A percentile compares a stretch with the other conserved stretches of the same genome.
Evolutionary conservation across 2,329 filamentous ascomycete genomes (phyloP).

Genomic region (Ophiostoma montium): DNA sequence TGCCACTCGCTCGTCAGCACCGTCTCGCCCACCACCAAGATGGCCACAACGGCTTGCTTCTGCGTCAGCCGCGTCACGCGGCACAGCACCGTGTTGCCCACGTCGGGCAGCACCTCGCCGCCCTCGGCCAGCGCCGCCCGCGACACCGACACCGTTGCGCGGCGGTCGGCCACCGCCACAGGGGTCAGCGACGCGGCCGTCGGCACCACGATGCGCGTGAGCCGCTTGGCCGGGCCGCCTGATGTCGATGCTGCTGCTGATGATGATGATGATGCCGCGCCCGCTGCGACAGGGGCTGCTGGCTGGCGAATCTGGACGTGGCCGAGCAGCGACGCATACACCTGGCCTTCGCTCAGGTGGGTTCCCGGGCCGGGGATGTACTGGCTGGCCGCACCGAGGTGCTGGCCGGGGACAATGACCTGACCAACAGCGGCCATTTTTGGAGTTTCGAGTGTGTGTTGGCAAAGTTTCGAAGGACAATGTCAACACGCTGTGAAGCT

Average conservation of each 20-base stretch:
- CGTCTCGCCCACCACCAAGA: slow-evolving; percentile 64
- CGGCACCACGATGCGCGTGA: slow-evolving; percentile 37
- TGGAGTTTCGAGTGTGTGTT: neutral
- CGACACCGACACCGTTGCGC: slow-evolving; percentile 42
- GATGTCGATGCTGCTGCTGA: neutral
- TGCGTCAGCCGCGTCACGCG: slow-evolving; percentile 75
- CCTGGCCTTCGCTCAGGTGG: slow-evolving; percentile 59
- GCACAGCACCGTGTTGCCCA: slow-evolving; percentile 68
- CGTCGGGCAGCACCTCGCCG: slow-evolving; percentile 61
- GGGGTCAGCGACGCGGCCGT: slow-evolving; percentile 24
- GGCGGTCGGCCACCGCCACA: slow-evolving; percentile 25
- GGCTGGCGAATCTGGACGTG: slow-evolving; percentile 43
- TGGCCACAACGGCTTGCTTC: slow-evolving; percentile 72
- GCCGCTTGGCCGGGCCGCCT: slow-evolving; percentile 43
- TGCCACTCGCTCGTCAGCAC: slow-evolving; percentile 70
- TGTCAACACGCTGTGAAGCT: too few species aligned
- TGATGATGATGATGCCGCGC: neutral
- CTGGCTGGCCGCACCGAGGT: slow-evolving; percentile 52
- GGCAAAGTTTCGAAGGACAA: too few species aligned
- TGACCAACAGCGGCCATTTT: slow-evolving; percentile 6
- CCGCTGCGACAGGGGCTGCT: slow-evolving; percentile 22
- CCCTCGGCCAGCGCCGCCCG: slow-evolving; percentile 23
- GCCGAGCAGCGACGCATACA: slow-evolving; percentile 75
- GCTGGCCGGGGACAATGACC: slow-evolving; percentile 67
- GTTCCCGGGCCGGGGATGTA: slow-evolving; percentile 70